Conservation (phyloP, 495 filamentous ascomycete genomes). For the Xylaria sp. region DNA sequence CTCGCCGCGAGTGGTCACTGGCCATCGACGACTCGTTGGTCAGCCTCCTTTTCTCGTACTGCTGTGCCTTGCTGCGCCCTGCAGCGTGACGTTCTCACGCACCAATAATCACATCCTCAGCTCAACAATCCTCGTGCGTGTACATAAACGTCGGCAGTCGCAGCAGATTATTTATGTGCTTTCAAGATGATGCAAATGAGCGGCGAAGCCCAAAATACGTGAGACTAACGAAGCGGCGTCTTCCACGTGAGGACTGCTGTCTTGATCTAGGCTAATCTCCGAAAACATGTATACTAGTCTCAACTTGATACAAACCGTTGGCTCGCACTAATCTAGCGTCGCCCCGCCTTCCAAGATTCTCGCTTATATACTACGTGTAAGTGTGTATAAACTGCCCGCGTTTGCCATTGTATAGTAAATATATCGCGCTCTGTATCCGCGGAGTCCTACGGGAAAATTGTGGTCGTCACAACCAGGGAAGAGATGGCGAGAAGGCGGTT, state of each 20-base stretch:
- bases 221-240: neutral
- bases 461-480: neutral
- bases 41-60: slow-evolving; percentile 19
- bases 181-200: neutral
- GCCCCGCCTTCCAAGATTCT: too few species aligned
- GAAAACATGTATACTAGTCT: slow-evolving; percentile 12
- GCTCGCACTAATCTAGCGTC: neutral
- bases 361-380: too few species aligned
- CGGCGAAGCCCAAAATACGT: neutral
- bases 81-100: neutral
- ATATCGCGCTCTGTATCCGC: too few species aligned
- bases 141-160: neutral
- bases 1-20: neutral
- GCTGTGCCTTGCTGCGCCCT: slow-evolving; percentile 17
- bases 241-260: slow-evolving; percentile 5
- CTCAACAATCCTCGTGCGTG: neutral
- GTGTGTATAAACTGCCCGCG: too few species aligned
- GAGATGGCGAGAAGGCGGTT: neutral
- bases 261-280: slow-evolving; percentile 9
- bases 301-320: slow-evolving; percentile 16
- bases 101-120: neutral
- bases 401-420: too few species aligned
- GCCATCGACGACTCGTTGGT: slow-evolving; percentile 3
- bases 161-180: neutral
- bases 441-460: too few species aligned